Evolutionary conservation across 2,329 filamentous ascomycete species (phyloP), one percentile per base, ranked within the genome.

Genomic region (Penicillium hesseltinei): DNA sequence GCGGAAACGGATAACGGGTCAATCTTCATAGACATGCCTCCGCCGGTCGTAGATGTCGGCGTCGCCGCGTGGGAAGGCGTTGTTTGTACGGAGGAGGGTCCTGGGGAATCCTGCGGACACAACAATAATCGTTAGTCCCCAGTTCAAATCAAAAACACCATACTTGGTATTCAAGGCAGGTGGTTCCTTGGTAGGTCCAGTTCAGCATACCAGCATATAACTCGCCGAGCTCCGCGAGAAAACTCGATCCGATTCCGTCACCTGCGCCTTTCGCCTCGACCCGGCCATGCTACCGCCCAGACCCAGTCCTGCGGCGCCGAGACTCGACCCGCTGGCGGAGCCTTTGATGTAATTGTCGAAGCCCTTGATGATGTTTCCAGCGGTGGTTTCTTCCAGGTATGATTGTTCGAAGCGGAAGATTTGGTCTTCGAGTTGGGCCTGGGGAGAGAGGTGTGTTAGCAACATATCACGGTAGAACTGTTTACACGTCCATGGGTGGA

Each of bases 341-440:
- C 91, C 92, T 76, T 99, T 99, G 80, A 96, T 95, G 78, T 97
- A 99, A 72, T 92, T 95, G 75, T 99, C 94, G 75, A 99, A 99
- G 23, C 94, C 94, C 48, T 90, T 92, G 73, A 99, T 93, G 71
- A 99, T 97, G 78, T 99, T 99, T 44, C 94, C 94, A 21, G 84
- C 84, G 66, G 82, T 86, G 5, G 92, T 95, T 69, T 91, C 91
- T 74, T 97, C 93, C 51, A 99, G 86, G 74, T 99, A 99, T 19
- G 88, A 83, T 57, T 88, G 86, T 75, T 99, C 94, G 69, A 91
- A 88, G 62, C 88, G 86, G 71, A 84, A 87, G 67, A 99, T 97
- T 63, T 84, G 83, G 49, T 96, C 90, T 79, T 99, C 94, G 57
- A 87, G 75, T 65, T 78, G 73, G 51, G 80, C 75, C 84, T 87